Base-by-base conservation (phyloP, 257 asterid genomes). In the Craterostigma plantagineum region DNA sequence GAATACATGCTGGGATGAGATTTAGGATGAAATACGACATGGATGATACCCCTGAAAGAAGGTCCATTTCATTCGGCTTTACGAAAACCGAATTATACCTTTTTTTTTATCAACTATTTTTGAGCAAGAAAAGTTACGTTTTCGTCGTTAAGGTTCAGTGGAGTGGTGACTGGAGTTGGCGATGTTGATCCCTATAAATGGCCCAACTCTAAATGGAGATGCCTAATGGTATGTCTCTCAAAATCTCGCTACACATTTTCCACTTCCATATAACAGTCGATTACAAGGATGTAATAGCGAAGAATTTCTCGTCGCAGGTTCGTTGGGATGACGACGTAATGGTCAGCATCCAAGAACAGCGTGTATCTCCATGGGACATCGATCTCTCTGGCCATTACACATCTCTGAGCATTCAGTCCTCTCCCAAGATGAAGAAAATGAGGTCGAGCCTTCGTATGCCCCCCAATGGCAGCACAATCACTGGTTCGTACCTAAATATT, bases 361-460 rank as follows among this genome's bases (percentile, higher is more conserved):
- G 96, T 38, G 92, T 84, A 53, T 90, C 96, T 53, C 94, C 94
- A 0, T 90, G 99, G 99, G 92, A 90, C 61, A 77, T 90, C 48
- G 96, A 83, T 61, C 69, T 75, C 62, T 76, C 99, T 11, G 90
- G 76, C 59, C 63, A 74, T 50, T 80, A 70, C 50, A 71, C 91
- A 7, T 80, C 77, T 53, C 64, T 75, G 54, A 70, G 65, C 77
- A 54, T 72, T 53, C 92, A 83, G 68, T 65, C 86, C 50, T 71
- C 93, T 6, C 94, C 92, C 40, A 65, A 86, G 47, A 61, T 75
- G 30, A 23, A 6, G 30, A 23, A 23, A 23, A 2, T 23, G 72
- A 90, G 84, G 74, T 83, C 69, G 68, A 23, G 6, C 6, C 30
- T 23, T 23, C 30, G 30, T 6, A 6, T 23, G 30, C 30, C 30